Evolutionary conservation across 2,329 filamentous ascomycete species (phyloP).

Genomic region (Nannizziopsis arthrosporioides): DNA sequence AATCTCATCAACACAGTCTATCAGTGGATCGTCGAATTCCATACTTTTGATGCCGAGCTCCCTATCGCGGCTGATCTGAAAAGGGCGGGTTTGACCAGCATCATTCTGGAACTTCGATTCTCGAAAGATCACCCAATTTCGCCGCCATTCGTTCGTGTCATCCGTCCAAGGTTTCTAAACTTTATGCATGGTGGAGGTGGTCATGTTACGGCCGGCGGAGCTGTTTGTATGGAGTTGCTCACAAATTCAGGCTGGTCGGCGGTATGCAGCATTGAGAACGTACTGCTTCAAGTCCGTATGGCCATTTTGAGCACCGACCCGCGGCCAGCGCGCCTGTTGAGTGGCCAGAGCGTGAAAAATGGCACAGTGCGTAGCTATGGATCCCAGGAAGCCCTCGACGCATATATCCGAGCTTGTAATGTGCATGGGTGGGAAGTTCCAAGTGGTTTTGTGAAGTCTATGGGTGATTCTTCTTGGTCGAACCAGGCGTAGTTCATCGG

Average conservation of each 20-base stretch:
- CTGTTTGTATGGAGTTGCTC: conserved; percentile 73
- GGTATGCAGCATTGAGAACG: conserved; percentile 60
- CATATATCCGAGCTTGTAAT: conserved; percentile 56
- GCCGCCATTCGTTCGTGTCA: conserved; percentile 74
- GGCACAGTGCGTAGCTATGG: conserved; percentile 44
- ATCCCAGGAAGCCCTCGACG: conserved; percentile 58
- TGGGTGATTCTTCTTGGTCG: conserved; percentile 1
- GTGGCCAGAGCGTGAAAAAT: neutral
- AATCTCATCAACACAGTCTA: conserved; percentile 61
- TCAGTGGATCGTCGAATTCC: conserved; percentile 84
- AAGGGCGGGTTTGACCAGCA: conserved; percentile 46
- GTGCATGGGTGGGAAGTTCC: conserved; percentile 65
- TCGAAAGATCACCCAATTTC: conserved; percentile 61
- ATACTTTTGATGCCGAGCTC: conserved; percentile 60
- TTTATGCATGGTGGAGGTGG: conserved; percentile 67
- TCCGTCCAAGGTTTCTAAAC: conserved; percentile 65
- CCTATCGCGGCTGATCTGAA: conserved; percentile 68
- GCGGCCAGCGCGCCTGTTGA: conserved; percentile 56
- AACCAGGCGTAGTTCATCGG: neutral
- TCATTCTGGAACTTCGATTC: conserved; percentile 75
- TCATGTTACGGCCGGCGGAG: conserved; percentile 72
- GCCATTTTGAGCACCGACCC: conserved; percentile 60
- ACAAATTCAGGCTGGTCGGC: conserved; percentile 75
- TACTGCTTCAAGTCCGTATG: conserved; percentile 69
- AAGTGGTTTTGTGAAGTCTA: conserved; percentile 41